These are phyloP conservation scores for Capronia epimyces DNA, from an alignment of 2,329 filamentous ascomycete species.

Conservation along the genomic window DNA sequence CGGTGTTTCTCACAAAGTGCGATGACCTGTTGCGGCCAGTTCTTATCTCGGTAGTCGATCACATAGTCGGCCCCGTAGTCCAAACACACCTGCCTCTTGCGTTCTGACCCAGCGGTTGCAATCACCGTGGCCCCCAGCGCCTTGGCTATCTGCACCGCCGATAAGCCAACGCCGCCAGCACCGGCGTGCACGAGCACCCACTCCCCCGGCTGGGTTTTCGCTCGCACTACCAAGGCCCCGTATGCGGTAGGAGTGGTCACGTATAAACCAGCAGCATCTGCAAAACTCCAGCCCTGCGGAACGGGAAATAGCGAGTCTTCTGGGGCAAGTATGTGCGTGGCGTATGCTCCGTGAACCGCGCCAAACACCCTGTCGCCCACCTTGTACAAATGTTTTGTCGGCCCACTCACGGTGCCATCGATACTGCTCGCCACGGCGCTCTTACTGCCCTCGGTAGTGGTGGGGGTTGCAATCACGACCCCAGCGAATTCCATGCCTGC, in stretches of 20 bases:
- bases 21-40: constrained; percentile 65
- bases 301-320: constrained; percentile 68
- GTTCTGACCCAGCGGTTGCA: constrained; percentile 74
- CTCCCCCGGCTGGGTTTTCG: constrained; percentile 71
- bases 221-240: constrained; percentile 71
- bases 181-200: constrained; percentile 87
- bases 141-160: constrained; percentile 90
- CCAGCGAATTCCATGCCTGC: constrained; percentile 85
- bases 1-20: constrained; percentile 50
- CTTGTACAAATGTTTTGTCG: constrained; percentile 57
- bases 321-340: constrained; percentile 63
- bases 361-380: constrained; percentile 82
- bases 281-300: constrained; percentile 74
- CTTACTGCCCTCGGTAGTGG: constrained; percentile 25
- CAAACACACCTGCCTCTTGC: constrained; percentile 73
- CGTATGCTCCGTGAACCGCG: constrained; percentile 78
- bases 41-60: constrained; percentile 70
- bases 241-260: constrained; percentile 90
- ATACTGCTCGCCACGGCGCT: constrained; percentile 35
- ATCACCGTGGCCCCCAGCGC: constrained; percentile 88
- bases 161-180: constrained; percentile 83
- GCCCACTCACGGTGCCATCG: constrained; percentile 22
- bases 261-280: constrained; percentile 81
- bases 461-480: constrained; percentile 63
- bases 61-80: constrained; percentile 79